These are phyloP conservation scores for Solanum appendiculatum DNA, from an alignment of 257 asterid species.

Conservation along the genomic window DNA sequence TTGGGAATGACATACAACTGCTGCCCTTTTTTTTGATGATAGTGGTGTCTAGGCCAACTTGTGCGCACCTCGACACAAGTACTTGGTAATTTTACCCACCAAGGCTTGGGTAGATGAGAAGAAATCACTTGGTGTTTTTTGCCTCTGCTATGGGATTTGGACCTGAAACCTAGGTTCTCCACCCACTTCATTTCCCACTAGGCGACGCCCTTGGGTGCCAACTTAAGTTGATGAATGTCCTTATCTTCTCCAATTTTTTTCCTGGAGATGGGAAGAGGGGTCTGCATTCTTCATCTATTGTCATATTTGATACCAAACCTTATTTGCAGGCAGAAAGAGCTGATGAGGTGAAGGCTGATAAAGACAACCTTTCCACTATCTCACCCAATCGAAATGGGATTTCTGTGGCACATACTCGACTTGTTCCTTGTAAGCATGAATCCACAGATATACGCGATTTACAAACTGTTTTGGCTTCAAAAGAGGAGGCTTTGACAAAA, in stretches of 20 bases:
- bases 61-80: neutral
- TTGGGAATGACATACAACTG: neutral
- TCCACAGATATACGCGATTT: neutral
- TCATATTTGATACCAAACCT: neutral
- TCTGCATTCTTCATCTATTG: neutral
- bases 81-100: neutral
- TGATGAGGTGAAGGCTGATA: neutral
- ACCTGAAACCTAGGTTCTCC: neutral
- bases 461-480: constrained; percentile 11
- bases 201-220: neutral
- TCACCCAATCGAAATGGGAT: neutral
- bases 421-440: constrained; percentile 1
- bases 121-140: neutral
- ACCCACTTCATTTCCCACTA: neutral
- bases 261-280: neutral
- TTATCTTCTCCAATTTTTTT: neutral
- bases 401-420: constrained; percentile 6
- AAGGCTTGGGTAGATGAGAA: neutral
- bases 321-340: constrained; percentile 13
- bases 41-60: neutral
- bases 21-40: neutral
- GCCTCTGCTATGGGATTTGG: neutral
- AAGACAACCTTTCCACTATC: neutral
- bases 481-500: constrained; percentile 13
- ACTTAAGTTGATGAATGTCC: neutral